Evolutionary conservation across 2,329 filamentous ascomycete species (phyloP).

Genomic region (Biscogniauxia marginata): DNA sequence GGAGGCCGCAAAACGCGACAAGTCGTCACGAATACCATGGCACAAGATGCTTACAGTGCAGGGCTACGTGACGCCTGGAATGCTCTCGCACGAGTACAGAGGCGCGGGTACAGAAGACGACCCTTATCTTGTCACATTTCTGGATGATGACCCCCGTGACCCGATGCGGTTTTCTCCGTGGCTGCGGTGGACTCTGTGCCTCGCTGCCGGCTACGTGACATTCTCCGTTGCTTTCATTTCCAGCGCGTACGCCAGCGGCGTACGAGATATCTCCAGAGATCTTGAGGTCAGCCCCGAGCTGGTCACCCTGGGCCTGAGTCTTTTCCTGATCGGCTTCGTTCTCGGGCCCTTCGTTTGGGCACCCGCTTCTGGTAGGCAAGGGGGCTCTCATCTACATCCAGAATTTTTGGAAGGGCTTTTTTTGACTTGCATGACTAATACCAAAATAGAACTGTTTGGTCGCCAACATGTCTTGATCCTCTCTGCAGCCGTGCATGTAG

Average conservation of each 20-base stretch:
- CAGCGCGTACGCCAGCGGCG: constrained; percentile 60
- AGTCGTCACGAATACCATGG: too few relatives aligned
- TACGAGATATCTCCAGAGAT: constrained; percentile 48
- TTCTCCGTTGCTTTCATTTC: constrained; percentile 67
- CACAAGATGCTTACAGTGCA: too few relatives aligned
- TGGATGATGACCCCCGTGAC: constrained; percentile 64
- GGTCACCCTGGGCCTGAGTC: constrained; percentile 47
- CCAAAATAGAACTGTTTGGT: constrained; percentile 60
- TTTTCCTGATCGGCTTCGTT: constrained; percentile 53
- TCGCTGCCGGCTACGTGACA: constrained; percentile 60
- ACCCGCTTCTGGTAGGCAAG: too few relatives aligned
- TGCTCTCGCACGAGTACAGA: too few relatives aligned
- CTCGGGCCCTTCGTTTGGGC: too few relatives aligned
- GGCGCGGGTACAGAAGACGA: constrained; percentile 63
- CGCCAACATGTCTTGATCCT: constrained; percentile 50
- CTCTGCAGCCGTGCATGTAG: constrained; percentile 50
- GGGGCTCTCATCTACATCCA: too few relatives aligned
- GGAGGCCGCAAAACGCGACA: too few relatives aligned
- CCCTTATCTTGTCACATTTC: constrained; percentile 65
- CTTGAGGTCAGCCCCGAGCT: constrained; percentile 50
- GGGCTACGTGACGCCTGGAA: too few relatives aligned
- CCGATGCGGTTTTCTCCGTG: constrained; percentile 55
- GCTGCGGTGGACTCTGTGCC: constrained; percentile 64
- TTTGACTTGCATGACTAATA: too few relatives aligned
- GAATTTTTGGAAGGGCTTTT: too few relatives aligned